Percentiles rank a stretch among this genome's conserved stretches.
Evolutionary conservation across 371 early-diverging fungal genomes (phyloP).

Genomic region (Massospora cicadina): DNA sequence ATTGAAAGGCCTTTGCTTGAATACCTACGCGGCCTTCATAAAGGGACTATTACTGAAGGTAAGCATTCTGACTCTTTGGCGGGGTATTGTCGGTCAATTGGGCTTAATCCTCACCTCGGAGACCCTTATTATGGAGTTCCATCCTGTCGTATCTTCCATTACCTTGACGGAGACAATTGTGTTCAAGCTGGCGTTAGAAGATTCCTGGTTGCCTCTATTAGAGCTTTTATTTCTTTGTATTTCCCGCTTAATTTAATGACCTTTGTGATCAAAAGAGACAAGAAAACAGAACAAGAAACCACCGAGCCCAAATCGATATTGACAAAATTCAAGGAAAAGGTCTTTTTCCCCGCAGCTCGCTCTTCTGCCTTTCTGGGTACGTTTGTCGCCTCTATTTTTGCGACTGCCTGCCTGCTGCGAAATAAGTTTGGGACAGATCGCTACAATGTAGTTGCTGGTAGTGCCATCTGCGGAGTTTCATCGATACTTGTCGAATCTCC

Average conservation of each 20-base stretch:
- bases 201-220: background rate
- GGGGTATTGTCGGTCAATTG: background rate
- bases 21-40: background rate
- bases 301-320: background rate
- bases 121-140: conserved; percentile 5
- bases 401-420: background rate
- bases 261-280: background rate
- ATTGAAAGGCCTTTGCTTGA: background rate
- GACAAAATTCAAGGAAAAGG: background rate
- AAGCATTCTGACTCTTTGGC: background rate
- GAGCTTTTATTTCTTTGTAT: background rate
- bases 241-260: conserved; percentile 3
- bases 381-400: conserved; percentile 2
- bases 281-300: background rate
- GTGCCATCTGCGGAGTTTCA: background rate
- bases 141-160: background rate
- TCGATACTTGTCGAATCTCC: background rate
- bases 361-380: conserved; percentile 6
- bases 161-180: background rate
- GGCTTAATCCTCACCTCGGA: background rate
- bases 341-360: background rate
- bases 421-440: background rate
- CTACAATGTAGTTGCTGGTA: background rate
- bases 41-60: background rate
- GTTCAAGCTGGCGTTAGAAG: background rate